phyloP scores from a whole-genome alignment of 306 rosid genomes.

The Cicer cuneatum region DNA sequence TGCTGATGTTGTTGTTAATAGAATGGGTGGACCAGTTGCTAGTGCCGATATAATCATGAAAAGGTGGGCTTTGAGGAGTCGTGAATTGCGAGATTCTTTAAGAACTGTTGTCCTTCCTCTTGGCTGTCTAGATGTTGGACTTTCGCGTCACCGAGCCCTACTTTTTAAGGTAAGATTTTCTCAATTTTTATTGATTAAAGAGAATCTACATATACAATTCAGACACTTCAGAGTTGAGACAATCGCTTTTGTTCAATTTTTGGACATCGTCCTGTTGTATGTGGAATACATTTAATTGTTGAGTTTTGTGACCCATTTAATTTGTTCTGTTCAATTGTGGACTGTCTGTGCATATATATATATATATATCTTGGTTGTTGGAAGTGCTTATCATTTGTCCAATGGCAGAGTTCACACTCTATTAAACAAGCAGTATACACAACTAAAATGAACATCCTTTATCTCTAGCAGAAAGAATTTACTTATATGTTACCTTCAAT shows the following conservation, averaged over 20 bases:
- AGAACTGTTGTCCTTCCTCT: slow-evolving; percentile 78
- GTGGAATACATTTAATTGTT: slow-evolving; percentile 17
- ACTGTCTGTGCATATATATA: background rate
- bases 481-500: slow-evolving; percentile 18
- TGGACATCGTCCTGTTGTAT: slow-evolving; percentile 11
- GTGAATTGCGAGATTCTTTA: slow-evolving; percentile 68
- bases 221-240: slow-evolving; percentile 17
- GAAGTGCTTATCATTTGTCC: slow-evolving; percentile 17
- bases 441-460: slow-evolving; percentile 6
- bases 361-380: slow-evolving; percentile 19
- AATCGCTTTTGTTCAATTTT: slow-evolving; percentile 23
- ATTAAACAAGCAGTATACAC: slow-evolving; percentile 28
- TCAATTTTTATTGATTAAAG: slow-evolving; percentile 26
- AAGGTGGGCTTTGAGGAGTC: slow-evolving; percentile 80
- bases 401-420: slow-evolving; percentile 9
- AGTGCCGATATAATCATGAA: slow-evolving; percentile 82
- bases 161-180: slow-evolving; percentile 78
- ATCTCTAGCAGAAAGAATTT: slow-evolving; percentile 28
- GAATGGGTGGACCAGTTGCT: slow-evolving; percentile 95
- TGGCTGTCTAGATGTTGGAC: slow-evolving; percentile 91
- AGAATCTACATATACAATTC: slow-evolving; percentile 11
- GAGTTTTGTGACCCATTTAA: slow-evolving; percentile 20
- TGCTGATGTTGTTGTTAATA: slow-evolving; percentile 83
- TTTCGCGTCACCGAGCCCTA: slow-evolving; percentile 96
- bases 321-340: slow-evolving; percentile 38